A percentile compares a stretch with the other conserved stretches of the same genome.
phyloP scores from a whole-genome alignment of 2,329 filamentous ascomycete species.

The Chrysoporthe austroafricana region DNA sequence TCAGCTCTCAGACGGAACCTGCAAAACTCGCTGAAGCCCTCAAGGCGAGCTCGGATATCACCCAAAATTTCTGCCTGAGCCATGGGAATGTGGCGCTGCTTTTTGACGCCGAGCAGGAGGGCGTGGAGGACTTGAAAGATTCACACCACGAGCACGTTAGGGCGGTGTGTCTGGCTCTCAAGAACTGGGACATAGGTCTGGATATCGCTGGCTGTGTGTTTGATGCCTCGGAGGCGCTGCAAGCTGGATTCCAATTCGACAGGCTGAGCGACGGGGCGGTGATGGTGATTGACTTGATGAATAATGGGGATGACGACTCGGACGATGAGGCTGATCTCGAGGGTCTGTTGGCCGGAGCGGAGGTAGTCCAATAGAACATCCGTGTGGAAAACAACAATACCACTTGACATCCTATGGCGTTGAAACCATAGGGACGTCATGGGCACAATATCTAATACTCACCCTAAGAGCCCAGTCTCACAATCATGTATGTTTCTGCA shows the following conservation, averaged over 20 bases:
- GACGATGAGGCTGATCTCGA: conserved; percentile 30
- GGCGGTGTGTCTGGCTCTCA: conserved; percentile 31
- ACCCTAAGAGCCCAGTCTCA: not conserved
- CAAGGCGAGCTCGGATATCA: conserved; percentile 9
- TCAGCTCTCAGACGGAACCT: conserved; percentile 28
- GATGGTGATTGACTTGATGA: conserved; percentile 32
- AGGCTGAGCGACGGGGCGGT: conserved; percentile 30
- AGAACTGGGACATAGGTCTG: conserved; percentile 31
- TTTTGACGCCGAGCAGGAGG: conserved; percentile 26
- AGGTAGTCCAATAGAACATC: not conserved
- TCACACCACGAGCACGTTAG: conserved; percentile 34
- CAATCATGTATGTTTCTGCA: not conserved
- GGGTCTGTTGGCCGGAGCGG: conserved; percentile 19
- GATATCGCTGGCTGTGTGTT: conserved; percentile 33
- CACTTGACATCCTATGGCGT: too few species aligned
- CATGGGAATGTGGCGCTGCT: conserved; percentile 31
- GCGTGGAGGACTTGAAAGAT: conserved; percentile 25
- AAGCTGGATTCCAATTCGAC: conserved; percentile 34
- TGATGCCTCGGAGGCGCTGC: conserved; percentile 26
- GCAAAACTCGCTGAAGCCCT: conserved; percentile 26
- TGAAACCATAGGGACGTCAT: not conserved
- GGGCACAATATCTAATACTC: not conserved
- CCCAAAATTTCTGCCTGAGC: conserved; percentile 29
- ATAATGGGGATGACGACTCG: conserved; percentile 28
- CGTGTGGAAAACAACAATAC: not conserved